Evolutionary conservation across 2,329 filamentous ascomycete genomes (phyloP), one percentile per base, ranked within the genome.

Genomic region (Sporothrix brunneoviolacea): DNA sequence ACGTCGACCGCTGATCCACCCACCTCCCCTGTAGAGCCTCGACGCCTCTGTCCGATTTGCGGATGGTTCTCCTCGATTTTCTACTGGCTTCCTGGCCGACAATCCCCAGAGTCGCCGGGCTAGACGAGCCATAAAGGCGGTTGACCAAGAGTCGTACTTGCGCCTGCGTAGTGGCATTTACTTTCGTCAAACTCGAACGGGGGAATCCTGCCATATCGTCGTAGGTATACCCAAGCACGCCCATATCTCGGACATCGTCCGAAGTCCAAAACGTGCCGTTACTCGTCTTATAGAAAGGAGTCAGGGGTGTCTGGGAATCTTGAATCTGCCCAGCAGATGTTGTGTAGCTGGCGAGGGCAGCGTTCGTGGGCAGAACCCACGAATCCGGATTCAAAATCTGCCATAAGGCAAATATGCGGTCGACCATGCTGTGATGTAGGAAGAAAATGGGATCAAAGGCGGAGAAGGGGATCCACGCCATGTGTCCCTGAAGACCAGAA

Each of bases 361-460:
- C 77, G 7, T 68, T 58, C 54, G 78, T 74, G 1, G 82, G 75
- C 19, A 73, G 68, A 5, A 89, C 76, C 68, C 83, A 91, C 24
- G 77, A 77, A 18, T 80, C 69, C 0, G 84, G 85, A 56, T 93
- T 77, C 13, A 93, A 65, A 1, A 75, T 71, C 68, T 93, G 86
- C 86, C 86, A 93, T 54, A 94, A 76, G 28, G 86, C 80, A 55
- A 89, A 80, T 24, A 87, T 66, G 3, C 88, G 79, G 61, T 94
- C 88, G 8, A 89, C 77, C 65, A 86, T 90, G 55, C 74, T 70
- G 59, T 91, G 88, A 60, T 91, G 86, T 8, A 91, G 68, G 67
- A 84, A 87, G 67, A 84, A 87, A 66, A 91, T 69, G 0, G 88
- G 88, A 61, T 94, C 88, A 62, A 88, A 94, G 0, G 84, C 79